Base-by-base conservation (phyloP, 768 basidiomycete genomes). In the Polyporus arcularius region DNA sequence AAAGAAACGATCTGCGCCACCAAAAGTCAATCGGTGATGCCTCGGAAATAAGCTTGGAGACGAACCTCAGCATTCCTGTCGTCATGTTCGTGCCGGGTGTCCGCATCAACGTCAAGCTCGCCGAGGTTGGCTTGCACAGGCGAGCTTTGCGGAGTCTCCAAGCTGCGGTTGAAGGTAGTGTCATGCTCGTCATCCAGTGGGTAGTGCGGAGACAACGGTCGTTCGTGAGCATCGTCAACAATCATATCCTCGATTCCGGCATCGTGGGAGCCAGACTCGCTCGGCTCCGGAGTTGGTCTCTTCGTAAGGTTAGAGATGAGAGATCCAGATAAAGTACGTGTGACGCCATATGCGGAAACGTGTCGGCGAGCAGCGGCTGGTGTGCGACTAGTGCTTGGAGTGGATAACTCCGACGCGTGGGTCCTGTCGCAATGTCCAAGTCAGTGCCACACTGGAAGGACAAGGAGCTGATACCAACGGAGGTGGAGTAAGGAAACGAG, bases 231-330 rank as follows among this genome's bases (percentile, higher is more conserved):
- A 16, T 71, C 70, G 10, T 70, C 67, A 54, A 65, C 52, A 39
- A 46, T 62, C 55, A 43, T 39, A 21, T 65, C 68, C 30, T 66
- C 67, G 11, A 61, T 39, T 43, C 58, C 66, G 32, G 46, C 47
- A 14, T 35, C 51, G 4, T 60, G 62, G 11, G 38, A 58, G 35
- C 61, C 73, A 55, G 68, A 70, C 32, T 68, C 66, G 64, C 76
- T 82, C 35, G 81, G 80, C 21, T 80, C 80, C 54, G 83, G 83
- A 1, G 82, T 83, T 10, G 82, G 81, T 26, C 74, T 81, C 62
- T 79, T 79, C 71, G 79, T 82, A 39, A 80, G 42, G 38, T 74
- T 67, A 49, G 78, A 75, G 58, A 84, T 83, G 49, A 75, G 64
- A 3, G 83, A 80, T 2, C 82, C 82, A 10, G 82, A 82, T 56